Base-by-base conservation (phyloP, 495 filamentous ascomycete species). In the Talaromyces ruber region DNA sequence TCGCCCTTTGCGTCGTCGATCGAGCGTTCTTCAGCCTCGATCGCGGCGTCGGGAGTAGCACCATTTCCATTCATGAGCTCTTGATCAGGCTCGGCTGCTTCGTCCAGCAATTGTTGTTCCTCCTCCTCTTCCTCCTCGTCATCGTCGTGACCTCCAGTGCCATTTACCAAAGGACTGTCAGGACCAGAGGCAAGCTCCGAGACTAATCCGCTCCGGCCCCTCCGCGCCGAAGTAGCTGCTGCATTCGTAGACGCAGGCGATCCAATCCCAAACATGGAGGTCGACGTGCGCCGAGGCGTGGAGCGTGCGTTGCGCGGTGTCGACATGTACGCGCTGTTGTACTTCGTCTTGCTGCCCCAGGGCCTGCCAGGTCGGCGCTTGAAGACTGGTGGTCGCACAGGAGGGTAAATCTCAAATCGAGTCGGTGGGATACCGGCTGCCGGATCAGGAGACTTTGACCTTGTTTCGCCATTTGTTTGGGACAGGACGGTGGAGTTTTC, bases 381-480 rank as follows among this genome's bases (percentile, higher is more conserved):
- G 21, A 74, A 70, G 1, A 74, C 64, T 1, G 80, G 71, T 8
- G 84, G 81, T 60, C 84, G 88, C n/a, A 92, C 77, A 3, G 89
- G 88, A 39, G 92, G 92, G 67, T 88, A 93, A 53, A 96, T 84
- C 67, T 95, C 89, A 71, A 94, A 97, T 62, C 92, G 82, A 32
- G 82, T 87, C 1, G 89, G 81, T 0, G 92, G 90, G 55, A 97
- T 92, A 43, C 78, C 75, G 14, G 69, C 68, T 25, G 75, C 71
- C 21, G 74, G 74, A 25, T 74, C 70, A 0, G 63, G 24, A 29
- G 69, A 64, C 26, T 59, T 21, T 25, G 30, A 57, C 18, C 37
- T 32, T 50, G 21, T 34, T 70, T 75, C 52, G 37, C 76, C 75
- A 61, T 57, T 57, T n/a, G 26, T 30, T 34, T 57, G 54, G 5